Evolutionary conservation across 306 rosid genomes (phyloP).

Genomic region (Quercus parvula): DNA sequence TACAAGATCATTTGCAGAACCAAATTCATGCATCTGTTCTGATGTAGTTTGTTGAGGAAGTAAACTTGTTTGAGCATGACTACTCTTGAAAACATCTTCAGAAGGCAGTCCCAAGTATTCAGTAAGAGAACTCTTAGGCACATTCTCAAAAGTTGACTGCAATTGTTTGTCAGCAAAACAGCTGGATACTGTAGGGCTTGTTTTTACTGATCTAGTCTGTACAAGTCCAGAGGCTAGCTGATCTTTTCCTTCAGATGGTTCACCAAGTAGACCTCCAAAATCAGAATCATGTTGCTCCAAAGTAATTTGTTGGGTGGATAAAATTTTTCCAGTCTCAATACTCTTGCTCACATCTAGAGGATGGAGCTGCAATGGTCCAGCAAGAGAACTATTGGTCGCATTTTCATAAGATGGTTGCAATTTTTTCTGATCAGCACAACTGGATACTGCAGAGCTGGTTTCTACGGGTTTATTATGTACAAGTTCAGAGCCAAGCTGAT

Average conservation of each 20-base stretch:
- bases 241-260: background rate
- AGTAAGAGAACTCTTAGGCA: background rate
- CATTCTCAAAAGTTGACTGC: background rate
- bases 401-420: background rate
- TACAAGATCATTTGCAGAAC: background rate
- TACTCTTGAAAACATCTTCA: background rate
- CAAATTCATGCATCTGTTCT: background rate
- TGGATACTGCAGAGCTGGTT: conserved; percentile 3
- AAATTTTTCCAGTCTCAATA: background rate
- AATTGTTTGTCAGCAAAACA: background rate
- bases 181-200: background rate
- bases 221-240: background rate
- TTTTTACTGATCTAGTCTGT: background rate
- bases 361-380: background rate
- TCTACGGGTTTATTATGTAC: conserved; percentile 17
- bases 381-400: background rate
- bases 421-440: background rate
- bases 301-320: background rate
- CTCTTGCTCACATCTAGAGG: background rate
- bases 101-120: background rate
- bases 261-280: background rate
- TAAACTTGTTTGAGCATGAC: background rate
- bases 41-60: background rate
- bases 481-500: conserved; percentile 12
- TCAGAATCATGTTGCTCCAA: background rate